Conservation (phyloP, 2,329 filamentous ascomycete genomes). For the Alternaria longipes region DNA sequence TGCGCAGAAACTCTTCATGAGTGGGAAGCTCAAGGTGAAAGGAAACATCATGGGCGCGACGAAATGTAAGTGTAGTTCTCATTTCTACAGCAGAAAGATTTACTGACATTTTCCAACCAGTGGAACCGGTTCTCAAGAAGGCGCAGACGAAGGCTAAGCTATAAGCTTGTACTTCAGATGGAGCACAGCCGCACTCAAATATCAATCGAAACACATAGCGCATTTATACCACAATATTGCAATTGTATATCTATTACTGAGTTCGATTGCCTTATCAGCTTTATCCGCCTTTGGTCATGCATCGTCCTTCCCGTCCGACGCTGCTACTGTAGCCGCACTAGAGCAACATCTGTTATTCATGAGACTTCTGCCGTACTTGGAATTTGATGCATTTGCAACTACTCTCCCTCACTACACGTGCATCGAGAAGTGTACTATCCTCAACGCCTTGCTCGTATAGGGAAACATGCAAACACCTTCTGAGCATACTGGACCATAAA, state of each 20-base stretch:
- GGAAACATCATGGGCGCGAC: constrained; percentile 99
- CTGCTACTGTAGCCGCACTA: not conserved
- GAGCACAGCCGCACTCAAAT: not conserved
- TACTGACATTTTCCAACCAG: not conserved
- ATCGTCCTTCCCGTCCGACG: not conserved
- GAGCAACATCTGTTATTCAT: not conserved
- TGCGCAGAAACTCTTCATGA: constrained; percentile 95
- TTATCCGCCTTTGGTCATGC: not conserved
- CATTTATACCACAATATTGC: not conserved
- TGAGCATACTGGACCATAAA: not conserved
- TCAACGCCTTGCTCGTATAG: not conserved
- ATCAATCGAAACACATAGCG: not conserved
- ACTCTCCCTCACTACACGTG: not conserved
- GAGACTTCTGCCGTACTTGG: not conserved
- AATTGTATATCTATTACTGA: not conserved
- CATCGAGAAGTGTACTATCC: not conserved
- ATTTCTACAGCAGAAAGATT: not conserved
- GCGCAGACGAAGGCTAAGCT: constrained; percentile 50
- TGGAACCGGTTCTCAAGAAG: constrained; percentile 77
- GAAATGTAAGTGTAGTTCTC: constrained; percentile 61
- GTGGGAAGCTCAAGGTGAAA: constrained; percentile 98
- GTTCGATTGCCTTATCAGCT: not conserved
- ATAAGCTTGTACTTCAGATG: constrained; percentile 25
- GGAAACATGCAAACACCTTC: no score
- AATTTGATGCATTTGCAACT: not conserved